Conservation (phyloP, 805 yeast species). For the Sungouiozyma ichnusensis region DNA sequence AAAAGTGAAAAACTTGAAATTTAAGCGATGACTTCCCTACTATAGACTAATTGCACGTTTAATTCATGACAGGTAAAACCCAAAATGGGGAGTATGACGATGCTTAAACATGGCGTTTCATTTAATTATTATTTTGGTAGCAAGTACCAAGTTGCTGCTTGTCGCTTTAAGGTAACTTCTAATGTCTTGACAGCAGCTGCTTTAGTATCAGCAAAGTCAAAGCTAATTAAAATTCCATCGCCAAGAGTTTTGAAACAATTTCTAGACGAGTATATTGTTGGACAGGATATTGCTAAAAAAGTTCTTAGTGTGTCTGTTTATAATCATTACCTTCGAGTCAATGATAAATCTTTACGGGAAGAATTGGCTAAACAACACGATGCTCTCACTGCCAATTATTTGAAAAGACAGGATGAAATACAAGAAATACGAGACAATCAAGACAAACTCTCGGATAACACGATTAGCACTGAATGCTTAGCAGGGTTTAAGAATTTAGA, state of each 20-base stretch:
- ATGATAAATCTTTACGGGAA: conserved; percentile 31
- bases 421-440: conserved; percentile 4
- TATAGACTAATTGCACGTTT: too few relatives aligned
- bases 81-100: too few relatives aligned
- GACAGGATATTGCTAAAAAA: conserved; percentile 46
- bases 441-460: conserved; percentile 4
- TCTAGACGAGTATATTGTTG: conserved; percentile 44
- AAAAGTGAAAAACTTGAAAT: too few relatives aligned
- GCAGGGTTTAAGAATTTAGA: conserved; percentile 24
- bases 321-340: conserved; percentile 43
- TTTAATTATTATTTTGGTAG: not conserved
- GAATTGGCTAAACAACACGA: conserved; percentile 23
- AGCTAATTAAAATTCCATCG: conserved; percentile 30
- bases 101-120: not conserved
- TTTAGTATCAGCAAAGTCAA: conserved; percentile 1
- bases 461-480: conserved; percentile 21
- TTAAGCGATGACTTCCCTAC: not conserved
- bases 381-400: conserved; percentile 20
- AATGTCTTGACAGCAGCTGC: not conserved
- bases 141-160: not conserved
- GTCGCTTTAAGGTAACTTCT: not conserved
- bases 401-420: conserved; percentile 12
- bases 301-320: conserved; percentile 53
- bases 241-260: conserved; percentile 37
- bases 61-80: too few relatives aligned